Base-by-base conservation (phyloP, 2,329 filamentous ascomycete species). In the Truncatella angustata region DNA sequence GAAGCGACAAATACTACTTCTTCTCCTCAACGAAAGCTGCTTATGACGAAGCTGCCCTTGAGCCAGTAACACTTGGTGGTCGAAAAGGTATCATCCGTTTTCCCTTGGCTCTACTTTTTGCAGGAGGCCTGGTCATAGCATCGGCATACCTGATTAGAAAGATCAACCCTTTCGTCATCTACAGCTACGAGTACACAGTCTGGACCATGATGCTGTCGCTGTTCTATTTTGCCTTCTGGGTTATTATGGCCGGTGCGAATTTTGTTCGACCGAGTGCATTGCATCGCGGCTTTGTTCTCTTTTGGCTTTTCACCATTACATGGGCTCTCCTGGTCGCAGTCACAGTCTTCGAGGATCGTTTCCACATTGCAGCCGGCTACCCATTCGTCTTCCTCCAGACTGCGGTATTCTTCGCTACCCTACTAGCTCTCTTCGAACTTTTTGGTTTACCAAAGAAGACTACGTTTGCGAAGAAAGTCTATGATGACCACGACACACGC, bases 101-200 rank as follows among this genome's bases (percentile, higher is more conserved):
- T 59, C 91, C 92, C 0, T 73, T 96, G 46, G 84, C 91, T 1
- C 76, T 96, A 36, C 64, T 79, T 18, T 76, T 90, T 30, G 80
- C 92, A 1, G 82, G 81, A 1, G 85, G 78, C 1, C 73, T 88
- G n/a, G 83, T 88, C 0, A 68, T 95, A 21, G 89, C 83, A 0
- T 76, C 90, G 16, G 87, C 89, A 1, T 88, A 88, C 59, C 70
- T 97, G 48, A 63, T 96, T 37, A 82, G 82, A 34, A 95, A 94
- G 68, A 73, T 93, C 65, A 97, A 97, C 64, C 91, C 93, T 1
- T 81, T 90, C 61, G 91, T 97, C 61, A 76, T 94, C n/a, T 94
- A 97, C 72, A 92, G 90, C 70, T 95, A 88, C 61, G 80, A 86
- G 44, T 97, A 94, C 66, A 79, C 89, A 18, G 65, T 60, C 16